Percentiles rank a stretch among this genome's conserved stretches.
Evolutionary conservation across 2,329 filamentous ascomycete genomes (phyloP).

Genomic region (Aspergillus texensis): DNA sequence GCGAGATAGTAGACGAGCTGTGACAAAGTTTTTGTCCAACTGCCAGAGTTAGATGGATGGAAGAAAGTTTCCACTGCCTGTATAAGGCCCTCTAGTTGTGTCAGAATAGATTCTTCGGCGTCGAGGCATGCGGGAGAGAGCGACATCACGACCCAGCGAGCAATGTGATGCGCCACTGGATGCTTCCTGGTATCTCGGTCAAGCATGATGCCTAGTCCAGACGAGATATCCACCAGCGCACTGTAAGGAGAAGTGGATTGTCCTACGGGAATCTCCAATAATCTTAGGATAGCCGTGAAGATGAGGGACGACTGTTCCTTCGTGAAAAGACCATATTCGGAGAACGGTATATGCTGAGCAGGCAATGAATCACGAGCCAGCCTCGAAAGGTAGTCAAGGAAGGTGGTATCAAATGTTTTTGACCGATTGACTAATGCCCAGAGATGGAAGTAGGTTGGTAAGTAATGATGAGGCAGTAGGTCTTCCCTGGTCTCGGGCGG

Average conservation of each 20-base stretch:
- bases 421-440: conserved; percentile 94
- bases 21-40: conserved; percentile 86
- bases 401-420: conserved; percentile 80
- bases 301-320: conserved; percentile 88
- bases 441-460: conserved; percentile 93
- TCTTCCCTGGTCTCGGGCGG: conserved; percentile 67
- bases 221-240: conserved; percentile 73
- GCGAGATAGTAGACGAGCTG: conserved; percentile 91
- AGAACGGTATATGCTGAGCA: conserved; percentile 75
- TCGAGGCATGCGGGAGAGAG: conserved; percentile 81
- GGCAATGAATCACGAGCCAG: conserved; percentile 81
- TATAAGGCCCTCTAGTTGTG: conserved; percentile 85
- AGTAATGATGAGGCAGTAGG: conserved; percentile 83
- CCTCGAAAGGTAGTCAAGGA: conserved; percentile 87
- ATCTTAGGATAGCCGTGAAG: conserved; percentile 84
- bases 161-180: conserved; percentile 87
- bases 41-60: conserved; percentile 92
- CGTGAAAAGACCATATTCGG: conserved; percentile 87
- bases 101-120: conserved; percentile 75
- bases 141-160: conserved; percentile 90
- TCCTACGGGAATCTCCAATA: conserved; percentile 94
- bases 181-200: conserved; percentile 94
- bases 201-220: conserved; percentile 81
- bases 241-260: conserved; percentile 94
- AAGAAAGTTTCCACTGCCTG: conserved; percentile 98